A percentile compares a stretch with the other conserved stretches of the same genome.
Conservation (phyloP, 2,329 filamentous ascomycete genomes). For the Fonsecaea pedrosoi region DNA sequence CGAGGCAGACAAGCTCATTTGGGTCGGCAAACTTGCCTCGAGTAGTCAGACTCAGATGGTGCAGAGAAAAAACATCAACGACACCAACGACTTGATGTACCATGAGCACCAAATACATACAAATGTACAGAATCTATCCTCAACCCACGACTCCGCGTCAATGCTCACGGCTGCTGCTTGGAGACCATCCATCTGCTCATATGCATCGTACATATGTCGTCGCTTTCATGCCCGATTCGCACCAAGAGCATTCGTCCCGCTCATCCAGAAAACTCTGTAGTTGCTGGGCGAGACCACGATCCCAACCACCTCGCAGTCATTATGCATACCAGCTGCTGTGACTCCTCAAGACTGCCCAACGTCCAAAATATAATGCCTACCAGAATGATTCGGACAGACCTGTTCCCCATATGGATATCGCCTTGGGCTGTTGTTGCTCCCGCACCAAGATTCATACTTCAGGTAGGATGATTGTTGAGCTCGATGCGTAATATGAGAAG, state of each 20-base stretch:
- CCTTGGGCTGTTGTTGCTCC: not conserved
- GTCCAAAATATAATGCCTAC: not conserved
- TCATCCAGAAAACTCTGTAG: not conserved
- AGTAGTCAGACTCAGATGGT: not conserved
- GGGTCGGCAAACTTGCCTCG: conserved; percentile 9
- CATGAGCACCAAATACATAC: too few relatives aligned
- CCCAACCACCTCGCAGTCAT: not conserved
- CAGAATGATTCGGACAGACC: not conserved
- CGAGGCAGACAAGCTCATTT: not conserved
- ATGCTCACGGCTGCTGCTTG: not conserved
- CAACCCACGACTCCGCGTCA: not conserved
- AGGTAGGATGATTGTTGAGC: not conserved
- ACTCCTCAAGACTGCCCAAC: not conserved
- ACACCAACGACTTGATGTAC: not conserved
- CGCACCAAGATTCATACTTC: not conserved
- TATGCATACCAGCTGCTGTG: not conserved
- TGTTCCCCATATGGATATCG: not conserved
- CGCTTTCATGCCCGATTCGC: not conserved
- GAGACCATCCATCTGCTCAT: not conserved
- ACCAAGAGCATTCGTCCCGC: not conserved
- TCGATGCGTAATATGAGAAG: not conserved
- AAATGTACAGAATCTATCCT: not conserved
- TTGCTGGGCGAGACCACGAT: not conserved
- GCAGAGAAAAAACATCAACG: not conserved
- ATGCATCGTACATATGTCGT: not conserved